These are phyloP conservation scores for Zygoascus meyerae DNA, from an alignment of 1,139 yeast species.

Conservation along the genomic window DNA sequence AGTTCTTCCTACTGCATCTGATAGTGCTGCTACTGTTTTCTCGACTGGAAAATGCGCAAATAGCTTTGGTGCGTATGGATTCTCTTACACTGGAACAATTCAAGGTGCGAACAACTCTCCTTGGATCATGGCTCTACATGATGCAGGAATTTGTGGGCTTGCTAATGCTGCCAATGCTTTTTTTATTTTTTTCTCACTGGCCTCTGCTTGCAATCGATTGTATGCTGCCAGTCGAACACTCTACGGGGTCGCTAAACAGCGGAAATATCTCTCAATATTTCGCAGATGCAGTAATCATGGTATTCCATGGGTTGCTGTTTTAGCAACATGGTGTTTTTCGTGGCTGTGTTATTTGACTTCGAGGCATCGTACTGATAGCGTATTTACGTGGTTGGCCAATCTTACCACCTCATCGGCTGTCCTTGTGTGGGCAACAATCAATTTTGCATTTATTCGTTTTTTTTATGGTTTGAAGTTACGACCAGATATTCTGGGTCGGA, in stretches of 20 bases:
- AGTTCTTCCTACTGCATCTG: not conserved
- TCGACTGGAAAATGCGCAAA: not conserved
- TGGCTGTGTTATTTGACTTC: conserved; percentile 56
- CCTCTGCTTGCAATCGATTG: conserved; percentile 71
- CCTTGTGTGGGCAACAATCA: conserved; percentile 78
- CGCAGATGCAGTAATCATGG: conserved; percentile 38
- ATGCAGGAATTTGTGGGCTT: conserved; percentile 57
- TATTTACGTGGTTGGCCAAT: conserved; percentile 59
- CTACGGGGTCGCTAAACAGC: conserved; percentile 52
- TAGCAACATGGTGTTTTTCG: conserved; percentile 57
- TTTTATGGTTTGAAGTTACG: conserved; percentile 60
- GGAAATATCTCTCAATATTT: conserved; percentile 1
- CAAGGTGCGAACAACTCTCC: conserved; percentile 29
- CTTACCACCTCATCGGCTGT: conserved; percentile 67
- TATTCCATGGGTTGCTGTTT: conserved; percentile 66
- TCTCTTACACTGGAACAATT: not conserved
- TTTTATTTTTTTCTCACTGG: conserved; percentile 66
- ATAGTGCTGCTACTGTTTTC: not conserved
- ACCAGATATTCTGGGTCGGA: conserved; percentile 25
- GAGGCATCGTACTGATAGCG: conserved; percentile 52
- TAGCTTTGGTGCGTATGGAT: not conserved
- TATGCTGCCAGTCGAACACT: conserved; percentile 76
- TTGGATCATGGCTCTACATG: conserved; percentile 74
- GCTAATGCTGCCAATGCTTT: conserved; percentile 61
- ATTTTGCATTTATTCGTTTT: conserved; percentile 64